Evolutionary conservation across 2,329 filamentous ascomycete species (phyloP).

Genomic region (Fusarium sp.): DNA sequence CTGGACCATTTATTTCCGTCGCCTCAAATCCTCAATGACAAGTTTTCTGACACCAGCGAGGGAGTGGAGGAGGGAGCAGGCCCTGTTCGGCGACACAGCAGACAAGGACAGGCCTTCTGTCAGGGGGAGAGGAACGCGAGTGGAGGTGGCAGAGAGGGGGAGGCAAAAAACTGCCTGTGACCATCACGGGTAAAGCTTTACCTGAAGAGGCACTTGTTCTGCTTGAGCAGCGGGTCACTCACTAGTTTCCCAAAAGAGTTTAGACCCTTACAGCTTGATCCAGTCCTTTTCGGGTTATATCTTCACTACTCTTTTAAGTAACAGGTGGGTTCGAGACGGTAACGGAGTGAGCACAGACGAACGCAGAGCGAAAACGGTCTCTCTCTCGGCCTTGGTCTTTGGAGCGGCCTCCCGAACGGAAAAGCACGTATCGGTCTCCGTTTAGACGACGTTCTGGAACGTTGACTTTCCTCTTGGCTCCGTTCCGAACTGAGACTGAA

Average conservation of each 20-base stretch:
- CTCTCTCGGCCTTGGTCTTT: slow-evolving; percentile 27
- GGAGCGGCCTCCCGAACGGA: slow-evolving; percentile 14
- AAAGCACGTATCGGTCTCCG: slow-evolving; percentile 22
- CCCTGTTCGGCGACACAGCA: slow-evolving; percentile 41
- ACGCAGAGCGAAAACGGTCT: slow-evolving; percentile 35
- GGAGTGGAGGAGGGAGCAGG: slow-evolving; percentile 18
- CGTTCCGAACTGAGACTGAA: slow-evolving; percentile 36
- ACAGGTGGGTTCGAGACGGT: slow-evolving; percentile 8
- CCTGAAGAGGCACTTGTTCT: slow-evolving; percentile 45
- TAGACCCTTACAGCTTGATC: not conserved
- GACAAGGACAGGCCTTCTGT: slow-evolving; percentile 44
- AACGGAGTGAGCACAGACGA: slow-evolving; percentile 32
- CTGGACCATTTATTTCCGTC: not conserved
- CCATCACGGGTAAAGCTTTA: slow-evolving; percentile 39
- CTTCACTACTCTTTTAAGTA: slow-evolving; percentile 22
- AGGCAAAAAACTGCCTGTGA: slow-evolving; percentile 48
- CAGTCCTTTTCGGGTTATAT: slow-evolving; percentile 27
- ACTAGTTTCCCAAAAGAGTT: slow-evolving; percentile 22
- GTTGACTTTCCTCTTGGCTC: slow-evolving; percentile 34
- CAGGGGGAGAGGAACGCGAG: slow-evolving; percentile 45
- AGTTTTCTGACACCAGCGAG: not conserved
- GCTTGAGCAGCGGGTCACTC: slow-evolving; percentile 30
- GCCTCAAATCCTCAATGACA: not conserved
- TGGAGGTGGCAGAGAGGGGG: slow-evolving; percentile 46
- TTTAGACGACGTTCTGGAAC: slow-evolving; percentile 43